phyloP scores from a whole-genome alignment of 179 eudicot genomes.

The Spergularia azorica region DNA sequence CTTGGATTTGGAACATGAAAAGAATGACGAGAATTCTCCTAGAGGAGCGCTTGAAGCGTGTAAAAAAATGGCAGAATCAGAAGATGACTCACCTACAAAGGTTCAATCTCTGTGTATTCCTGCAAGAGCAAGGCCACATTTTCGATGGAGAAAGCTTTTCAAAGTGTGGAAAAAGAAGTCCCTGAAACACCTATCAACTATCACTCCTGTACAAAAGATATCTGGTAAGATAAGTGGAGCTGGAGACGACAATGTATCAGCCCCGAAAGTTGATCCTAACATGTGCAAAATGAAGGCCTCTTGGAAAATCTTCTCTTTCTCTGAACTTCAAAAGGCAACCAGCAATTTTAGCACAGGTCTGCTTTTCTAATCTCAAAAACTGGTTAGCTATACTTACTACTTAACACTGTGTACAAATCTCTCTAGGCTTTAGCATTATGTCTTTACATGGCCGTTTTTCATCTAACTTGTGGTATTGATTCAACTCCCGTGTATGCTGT shows the following conservation, averaged over 20 bases:
- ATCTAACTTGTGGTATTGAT: too few species aligned
- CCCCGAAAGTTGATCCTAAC: conserved; percentile 29
- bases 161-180: conserved; percentile 55
- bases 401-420: neutral
- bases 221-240: conserved; percentile 40
- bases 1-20: conserved; percentile 48
- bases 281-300: conserved; percentile 40
- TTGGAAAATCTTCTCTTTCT: conserved; percentile 69
- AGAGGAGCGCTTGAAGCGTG: conserved; percentile 43
- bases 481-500: too few species aligned
- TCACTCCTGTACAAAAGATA: conserved; percentile 49
- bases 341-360: conserved; percentile 67
- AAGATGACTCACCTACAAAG: conserved; percentile 47
- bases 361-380: neutral
- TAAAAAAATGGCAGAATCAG: conserved; percentile 35
- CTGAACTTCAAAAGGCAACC: conserved; percentile 75
- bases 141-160: conserved; percentile 52
- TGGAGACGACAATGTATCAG: conserved; percentile 27
- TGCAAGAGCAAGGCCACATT: conserved; percentile 29
- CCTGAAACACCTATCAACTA: conserved; percentile 44
- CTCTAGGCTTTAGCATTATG: neutral
- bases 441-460: too few species aligned
- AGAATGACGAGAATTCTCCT: conserved; percentile 37
- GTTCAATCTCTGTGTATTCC: conserved; percentile 38
- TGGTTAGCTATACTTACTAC: neutral